Conservation (phyloP, 164 flowering plant species). For the grape (Vitis vinifera) region DNA sequence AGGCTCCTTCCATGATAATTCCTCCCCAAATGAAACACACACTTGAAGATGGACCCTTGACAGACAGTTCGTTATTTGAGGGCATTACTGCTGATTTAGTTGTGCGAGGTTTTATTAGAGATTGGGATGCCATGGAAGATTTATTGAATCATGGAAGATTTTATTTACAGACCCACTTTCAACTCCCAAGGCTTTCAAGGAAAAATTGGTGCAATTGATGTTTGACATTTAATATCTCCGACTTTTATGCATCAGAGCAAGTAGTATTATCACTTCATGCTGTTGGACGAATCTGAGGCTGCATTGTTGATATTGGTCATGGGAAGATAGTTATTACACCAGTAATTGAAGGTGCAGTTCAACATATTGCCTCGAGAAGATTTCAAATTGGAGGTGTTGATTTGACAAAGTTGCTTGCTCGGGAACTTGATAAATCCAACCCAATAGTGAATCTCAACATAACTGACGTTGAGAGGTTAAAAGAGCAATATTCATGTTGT, state of each 20-base stretch:
- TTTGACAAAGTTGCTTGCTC: constrained; percentile 77
- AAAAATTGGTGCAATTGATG: constrained; percentile 94
- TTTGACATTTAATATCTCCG: constrained; percentile 96
- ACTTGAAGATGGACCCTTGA: constrained; percentile 56
- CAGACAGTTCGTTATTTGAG: constrained; percentile 44
- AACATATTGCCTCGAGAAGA: constrained; percentile 95
- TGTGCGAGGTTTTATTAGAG: constrained; percentile 77
- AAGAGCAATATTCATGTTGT: constrained; percentile 84
- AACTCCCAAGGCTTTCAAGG: constrained; percentile 91
- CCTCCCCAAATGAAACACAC: constrained; percentile 83
- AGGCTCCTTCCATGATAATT: constrained; percentile 81
- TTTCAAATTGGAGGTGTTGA: constrained; percentile 90
- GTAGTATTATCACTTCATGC: constrained; percentile 97
- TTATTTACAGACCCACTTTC: constrained; percentile 90
- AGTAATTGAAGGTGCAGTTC: constrained; percentile 99
- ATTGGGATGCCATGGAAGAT: constrained; percentile 99
- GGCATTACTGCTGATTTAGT: constrained; percentile 74
- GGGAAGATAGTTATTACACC: constrained; percentile 99
- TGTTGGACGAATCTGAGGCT: constrained; percentile 96
- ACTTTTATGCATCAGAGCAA: constrained; percentile 97
- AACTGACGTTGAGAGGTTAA: constrained; percentile 73
- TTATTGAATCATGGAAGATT: constrained; percentile 80
- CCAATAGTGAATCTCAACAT: constrained; percentile 60
- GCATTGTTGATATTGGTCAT: constrained; percentile 98
- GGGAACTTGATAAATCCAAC: constrained; percentile 78